Percentiles rank a stretch among this genome's conserved stretches.
phyloP scores from a whole-genome alignment of 495 filamentous ascomycete species.

The Xylaria cubensis region DNA sequence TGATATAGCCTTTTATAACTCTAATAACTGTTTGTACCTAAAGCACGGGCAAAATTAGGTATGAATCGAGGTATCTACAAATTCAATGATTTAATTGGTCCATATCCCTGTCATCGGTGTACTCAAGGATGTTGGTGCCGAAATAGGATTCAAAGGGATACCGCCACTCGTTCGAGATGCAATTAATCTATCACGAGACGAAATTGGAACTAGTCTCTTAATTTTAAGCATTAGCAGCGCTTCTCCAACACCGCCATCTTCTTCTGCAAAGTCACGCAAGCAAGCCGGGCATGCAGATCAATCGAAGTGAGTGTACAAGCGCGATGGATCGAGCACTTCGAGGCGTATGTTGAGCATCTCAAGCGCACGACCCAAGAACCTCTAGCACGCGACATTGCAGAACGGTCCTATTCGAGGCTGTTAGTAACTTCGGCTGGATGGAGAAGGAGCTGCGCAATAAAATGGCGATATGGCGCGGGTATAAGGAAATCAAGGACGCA shows the following conservation, averaged over 20 bases:
- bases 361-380: constrained; percentile 14
- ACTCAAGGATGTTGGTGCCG: no score
- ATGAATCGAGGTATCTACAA: no score
- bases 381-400: constrained; percentile 20
- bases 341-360: constrained; percentile 26
- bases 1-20: no score
- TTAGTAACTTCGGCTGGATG: constrained; percentile 25
- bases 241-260: constrained; percentile 18
- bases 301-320: constrained; percentile 25
- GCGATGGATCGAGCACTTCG: constrained; percentile 28
- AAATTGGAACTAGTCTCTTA: background rate
- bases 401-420: constrained; percentile 14
- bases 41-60: no score
- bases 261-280: constrained; percentile 24
- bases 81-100: no score
- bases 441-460: constrained; percentile 47
- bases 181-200: background rate
- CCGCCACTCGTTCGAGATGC: background rate
- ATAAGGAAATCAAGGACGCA: constrained; percentile 40
- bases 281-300: constrained; percentile 25
- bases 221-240: background rate
- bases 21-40: no score
- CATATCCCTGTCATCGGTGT: no score
- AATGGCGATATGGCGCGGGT: constrained; percentile 45
- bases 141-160: no score